phyloP scores from a whole-genome alignment of 2,329 filamentous ascomycete species.

The Aspergillus hiratsukae region DNA sequence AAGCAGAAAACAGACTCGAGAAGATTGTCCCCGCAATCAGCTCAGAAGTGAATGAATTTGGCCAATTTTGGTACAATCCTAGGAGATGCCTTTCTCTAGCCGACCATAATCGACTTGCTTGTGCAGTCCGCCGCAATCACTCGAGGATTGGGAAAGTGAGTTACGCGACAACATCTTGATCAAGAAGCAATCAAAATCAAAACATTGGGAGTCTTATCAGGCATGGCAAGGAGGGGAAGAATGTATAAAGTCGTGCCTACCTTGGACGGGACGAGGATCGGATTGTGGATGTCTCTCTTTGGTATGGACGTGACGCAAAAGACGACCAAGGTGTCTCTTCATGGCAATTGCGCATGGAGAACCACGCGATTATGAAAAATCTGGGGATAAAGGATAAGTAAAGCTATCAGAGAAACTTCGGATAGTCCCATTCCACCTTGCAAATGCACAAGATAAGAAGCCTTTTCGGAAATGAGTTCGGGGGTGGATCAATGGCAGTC shows the following conservation, averaged over 20 bases:
- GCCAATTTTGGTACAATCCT: not conserved
- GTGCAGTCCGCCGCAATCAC: not conserved
- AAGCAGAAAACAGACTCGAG: not conserved
- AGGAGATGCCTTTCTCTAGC: not conserved
- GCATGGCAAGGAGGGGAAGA: not conserved
- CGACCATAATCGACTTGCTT: not conserved
- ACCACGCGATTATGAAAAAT: constrained; percentile 3
- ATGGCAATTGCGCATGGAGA: constrained; percentile 1
- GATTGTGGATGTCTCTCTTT: constrained; percentile 9
- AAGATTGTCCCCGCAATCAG: not conserved
- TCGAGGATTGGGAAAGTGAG: not conserved
- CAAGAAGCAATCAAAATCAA: not conserved
- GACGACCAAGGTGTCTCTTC: constrained; percentile 15
- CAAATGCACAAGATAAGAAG: not conserved
- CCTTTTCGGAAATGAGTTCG: not conserved
- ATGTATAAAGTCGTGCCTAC: not conserved
- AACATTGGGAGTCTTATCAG: not conserved
- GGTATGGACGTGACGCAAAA: constrained; percentile 14
- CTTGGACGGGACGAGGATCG: not conserved
- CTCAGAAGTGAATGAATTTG: not conserved
- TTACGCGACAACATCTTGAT: not conserved
- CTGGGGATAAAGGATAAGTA: constrained; percentile 1
- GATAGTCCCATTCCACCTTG: not conserved
- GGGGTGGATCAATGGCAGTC: not conserved
- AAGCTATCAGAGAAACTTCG: not conserved